Conservation (phyloP, 2,329 filamentous ascomycete genomes). For the Gaeumannomyces sp. region DNA sequence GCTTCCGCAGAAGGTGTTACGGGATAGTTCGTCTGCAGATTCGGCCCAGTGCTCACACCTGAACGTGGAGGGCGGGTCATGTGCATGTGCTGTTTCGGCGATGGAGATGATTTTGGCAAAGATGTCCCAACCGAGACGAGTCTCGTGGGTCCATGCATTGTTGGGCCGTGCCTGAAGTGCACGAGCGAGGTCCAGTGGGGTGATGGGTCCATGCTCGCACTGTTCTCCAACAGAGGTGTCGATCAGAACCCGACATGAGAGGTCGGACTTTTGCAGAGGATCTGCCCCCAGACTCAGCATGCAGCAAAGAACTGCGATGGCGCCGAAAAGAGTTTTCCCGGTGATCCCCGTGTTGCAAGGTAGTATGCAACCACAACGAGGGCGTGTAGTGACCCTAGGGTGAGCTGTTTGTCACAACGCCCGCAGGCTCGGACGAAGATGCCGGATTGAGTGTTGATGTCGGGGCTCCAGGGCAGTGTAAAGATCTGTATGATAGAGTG, state of each 20-base stretch:
- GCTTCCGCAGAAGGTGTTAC: not conserved
- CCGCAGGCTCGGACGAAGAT: conserved; percentile 7
- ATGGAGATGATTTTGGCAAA: not conserved
- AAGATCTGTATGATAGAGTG: conserved; percentile 12
- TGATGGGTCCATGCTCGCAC: not conserved
- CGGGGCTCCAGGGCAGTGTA: not conserved
- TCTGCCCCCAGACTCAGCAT: not conserved
- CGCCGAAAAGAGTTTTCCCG: conserved; percentile 9
- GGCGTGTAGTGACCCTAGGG: not conserved
- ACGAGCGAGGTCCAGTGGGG: not conserved
- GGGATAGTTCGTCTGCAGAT: not conserved
- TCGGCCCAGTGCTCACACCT: no score
- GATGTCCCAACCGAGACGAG: conserved; percentile 5
- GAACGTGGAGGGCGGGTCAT: no score
- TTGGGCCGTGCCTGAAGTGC: not conserved
- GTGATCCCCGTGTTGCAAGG: conserved; percentile 4
- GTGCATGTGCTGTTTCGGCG: no score
- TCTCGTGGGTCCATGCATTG: not conserved
- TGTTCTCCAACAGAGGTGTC: no score
- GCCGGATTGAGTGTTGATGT: not conserved
- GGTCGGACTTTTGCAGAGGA: not conserved
- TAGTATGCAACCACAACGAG: conserved; percentile 7
- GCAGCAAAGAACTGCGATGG: conserved; percentile 8
- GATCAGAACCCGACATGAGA: no score
- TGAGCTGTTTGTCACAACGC: not conserved